A percentile compares a stretch with the other conserved stretches of the same genome.
phyloP scores from a whole-genome alignment of 169 alveolate genomes.

The Cyclospora cayetanensis region DNA sequence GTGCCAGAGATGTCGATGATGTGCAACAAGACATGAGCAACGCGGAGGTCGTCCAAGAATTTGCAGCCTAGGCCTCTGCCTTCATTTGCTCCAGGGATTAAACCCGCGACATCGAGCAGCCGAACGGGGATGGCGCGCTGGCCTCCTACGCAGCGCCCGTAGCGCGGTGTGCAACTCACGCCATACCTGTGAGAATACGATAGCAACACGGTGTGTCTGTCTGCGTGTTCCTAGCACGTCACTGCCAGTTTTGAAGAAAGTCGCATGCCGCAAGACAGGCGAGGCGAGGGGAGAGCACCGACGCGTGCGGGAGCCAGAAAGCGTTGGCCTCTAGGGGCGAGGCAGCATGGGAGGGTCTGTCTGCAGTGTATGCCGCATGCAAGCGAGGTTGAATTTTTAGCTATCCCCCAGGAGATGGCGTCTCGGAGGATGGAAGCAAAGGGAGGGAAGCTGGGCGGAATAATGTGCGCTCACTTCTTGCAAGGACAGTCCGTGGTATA shows the following conservation, averaged over 20 bases:
- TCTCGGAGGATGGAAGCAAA: too few species aligned
- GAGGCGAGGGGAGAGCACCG: too few species aligned
- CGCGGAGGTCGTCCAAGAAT: conserved; percentile 78
- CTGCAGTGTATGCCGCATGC: too few species aligned
- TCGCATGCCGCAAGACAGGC: too few species aligned
- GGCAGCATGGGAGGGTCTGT: too few species aligned
- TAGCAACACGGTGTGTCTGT: too few species aligned
- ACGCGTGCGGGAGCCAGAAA: too few species aligned
- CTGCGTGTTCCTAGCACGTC: not conserved
- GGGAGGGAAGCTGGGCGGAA: not conserved
- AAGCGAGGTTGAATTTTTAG: too few species aligned
- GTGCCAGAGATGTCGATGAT: conserved; percentile 81
- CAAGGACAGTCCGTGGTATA: conserved; percentile 78
- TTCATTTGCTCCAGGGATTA: conserved; percentile 78
- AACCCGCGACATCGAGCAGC: conserved; percentile 79
- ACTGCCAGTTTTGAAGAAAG: not conserved
- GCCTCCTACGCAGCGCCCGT: conserved; percentile 77
- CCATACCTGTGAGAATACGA: conserved; percentile 43
- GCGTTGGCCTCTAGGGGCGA: too few species aligned
- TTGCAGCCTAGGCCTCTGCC: conserved; percentile 82
- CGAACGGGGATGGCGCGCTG: conserved; percentile 75
- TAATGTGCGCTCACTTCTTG: conserved; percentile 28
- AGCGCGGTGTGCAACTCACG: conserved; percentile 75
- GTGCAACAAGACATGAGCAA: conserved; percentile 78
- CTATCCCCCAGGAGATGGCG: too few species aligned